These are phyloP conservation scores for Nicotiana paniculata DNA, from an alignment of 257 asterid species.

Conservation along the genomic window DNA sequence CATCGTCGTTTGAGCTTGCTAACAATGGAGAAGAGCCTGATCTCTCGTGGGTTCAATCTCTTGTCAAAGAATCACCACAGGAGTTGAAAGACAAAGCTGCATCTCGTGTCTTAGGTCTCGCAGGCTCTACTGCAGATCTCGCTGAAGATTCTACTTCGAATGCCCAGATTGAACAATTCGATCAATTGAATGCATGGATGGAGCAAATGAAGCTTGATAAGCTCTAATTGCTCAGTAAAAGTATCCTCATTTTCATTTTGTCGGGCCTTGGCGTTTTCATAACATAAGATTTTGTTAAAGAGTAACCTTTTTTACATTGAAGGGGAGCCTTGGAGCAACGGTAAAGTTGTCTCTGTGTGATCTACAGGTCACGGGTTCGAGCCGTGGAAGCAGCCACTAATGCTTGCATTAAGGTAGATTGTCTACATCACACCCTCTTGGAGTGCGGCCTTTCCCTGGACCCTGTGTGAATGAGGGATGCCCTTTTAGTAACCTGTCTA, in stretches of 20 bases:
- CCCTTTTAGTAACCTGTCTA: slow-evolving; percentile 4
- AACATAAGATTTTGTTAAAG: slow-evolving; percentile 20
- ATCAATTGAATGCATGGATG: slow-evolving; percentile 56
- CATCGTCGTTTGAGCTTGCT: slow-evolving; percentile 58
- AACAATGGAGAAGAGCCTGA: slow-evolving; percentile 72
- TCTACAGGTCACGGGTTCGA: no score
- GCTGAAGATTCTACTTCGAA: slow-evolving; percentile 26
- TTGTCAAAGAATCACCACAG: slow-evolving; percentile 72
- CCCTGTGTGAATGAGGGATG: no score
- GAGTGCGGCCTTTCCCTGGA: no score
- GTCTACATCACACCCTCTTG: no score
- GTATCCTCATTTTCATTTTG: slow-evolving; percentile 7
- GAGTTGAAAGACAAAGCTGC: slow-evolving; percentile 40
- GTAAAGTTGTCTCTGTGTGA: no score
- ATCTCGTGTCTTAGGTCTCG: slow-evolving; percentile 18
- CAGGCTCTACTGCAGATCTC: slow-evolving; percentile 26
- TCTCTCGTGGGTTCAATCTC: slow-evolving; percentile 83
- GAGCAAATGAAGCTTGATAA: slow-evolving; percentile 80
- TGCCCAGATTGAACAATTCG: slow-evolving; percentile 34
- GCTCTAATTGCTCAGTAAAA: slow-evolving; percentile 48
- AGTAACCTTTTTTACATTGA: no score
- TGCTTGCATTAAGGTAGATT: no score
- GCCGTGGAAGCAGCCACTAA: no score
- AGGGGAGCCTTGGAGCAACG: no score
- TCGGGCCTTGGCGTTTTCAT: slow-evolving; percentile 18